Percentiles rank a stretch among this genome's conserved stretches.
Conservation (phyloP, 106 monocot species). For the Dactylorhiza incarnata region DNA sequence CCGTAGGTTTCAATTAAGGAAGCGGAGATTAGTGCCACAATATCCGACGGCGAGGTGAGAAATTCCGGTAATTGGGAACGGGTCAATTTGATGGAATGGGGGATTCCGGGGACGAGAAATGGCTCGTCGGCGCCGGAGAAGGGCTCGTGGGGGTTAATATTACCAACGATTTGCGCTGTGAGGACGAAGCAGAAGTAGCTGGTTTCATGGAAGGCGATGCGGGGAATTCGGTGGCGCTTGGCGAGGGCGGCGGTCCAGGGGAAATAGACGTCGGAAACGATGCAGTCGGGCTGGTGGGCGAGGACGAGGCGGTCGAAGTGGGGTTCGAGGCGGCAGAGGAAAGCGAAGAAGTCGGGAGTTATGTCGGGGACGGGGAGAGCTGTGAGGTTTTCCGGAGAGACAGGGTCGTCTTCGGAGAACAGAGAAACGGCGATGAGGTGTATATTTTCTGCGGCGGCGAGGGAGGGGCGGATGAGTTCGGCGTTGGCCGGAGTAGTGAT, state of each 20-base stretch:
- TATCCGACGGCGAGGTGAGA: not conserved
- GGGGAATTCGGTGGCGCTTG: slow-evolving; percentile 10
- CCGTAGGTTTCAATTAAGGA: slow-evolving; percentile 12
- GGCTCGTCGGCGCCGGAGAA: not conserved
- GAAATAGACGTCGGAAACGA: slow-evolving; percentile 25
- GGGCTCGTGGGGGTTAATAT: not conserved
- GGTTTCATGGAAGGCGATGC: slow-evolving; percentile 21
- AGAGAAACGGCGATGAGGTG: not conserved
- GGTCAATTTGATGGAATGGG: slow-evolving; percentile 14
- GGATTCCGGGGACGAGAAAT: slow-evolving; percentile 15
- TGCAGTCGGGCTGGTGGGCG: slow-evolving; percentile 16
- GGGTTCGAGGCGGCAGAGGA: slow-evolving; percentile 4
- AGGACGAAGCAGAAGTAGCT: not conserved
- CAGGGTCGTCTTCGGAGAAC: not conserved
- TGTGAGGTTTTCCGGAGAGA: slow-evolving; percentile 5
- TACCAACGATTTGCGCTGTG: not conserved
- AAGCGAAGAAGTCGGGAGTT: slow-evolving; percentile 11
- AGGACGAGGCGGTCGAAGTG: not conserved
- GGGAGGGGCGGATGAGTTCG: not conserved
- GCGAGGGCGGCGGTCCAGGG: slow-evolving; percentile 21
- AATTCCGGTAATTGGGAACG: slow-evolving; percentile 6
- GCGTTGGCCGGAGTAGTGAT: slow-evolving; percentile 12
- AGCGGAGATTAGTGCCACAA: not conserved
- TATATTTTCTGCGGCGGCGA: not conserved
- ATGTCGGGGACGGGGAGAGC: not conserved